phyloP scores from a whole-genome alignment of 2,329 filamentous ascomycete species.

The Neofusicoccum laricinum region DNA sequence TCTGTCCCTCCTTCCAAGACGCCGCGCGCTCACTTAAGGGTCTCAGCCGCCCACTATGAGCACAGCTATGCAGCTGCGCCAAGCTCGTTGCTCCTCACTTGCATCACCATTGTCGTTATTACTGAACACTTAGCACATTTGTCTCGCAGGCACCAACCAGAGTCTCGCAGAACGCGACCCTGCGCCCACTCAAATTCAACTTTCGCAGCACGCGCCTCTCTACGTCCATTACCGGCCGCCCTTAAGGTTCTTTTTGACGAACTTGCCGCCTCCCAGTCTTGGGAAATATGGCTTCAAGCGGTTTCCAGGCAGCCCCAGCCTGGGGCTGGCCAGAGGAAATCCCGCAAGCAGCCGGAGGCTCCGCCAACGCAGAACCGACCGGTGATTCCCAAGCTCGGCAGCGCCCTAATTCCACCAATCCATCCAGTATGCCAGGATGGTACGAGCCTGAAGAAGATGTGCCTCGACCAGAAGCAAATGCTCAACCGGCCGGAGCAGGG shows the following conservation, averaged over 20 bases:
- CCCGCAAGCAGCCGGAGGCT: conserved; percentile 26
- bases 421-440: conserved; percentile 6
- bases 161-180: background rate
- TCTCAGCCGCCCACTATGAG: conserved; percentile 3
- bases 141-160: background rate
- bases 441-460: conserved; percentile 18
- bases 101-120: background rate
- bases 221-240: background rate
- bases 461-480: conserved; percentile 1
- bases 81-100: background rate
- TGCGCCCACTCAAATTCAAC: background rate
- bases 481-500: background rate
- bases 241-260: background rate
- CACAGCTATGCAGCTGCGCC: conserved; percentile 9
- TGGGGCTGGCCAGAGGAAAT: conserved; percentile 49
- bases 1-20: background rate
- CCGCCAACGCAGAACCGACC: background rate
- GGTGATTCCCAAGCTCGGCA: background rate
- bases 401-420: background rate
- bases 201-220: background rate
- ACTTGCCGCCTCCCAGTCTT: background rate
- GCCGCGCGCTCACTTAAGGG: conserved; percentile 1
- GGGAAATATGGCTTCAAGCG: conserved; percentile 39
- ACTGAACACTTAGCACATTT: background rate
- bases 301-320: conserved; percentile 38